A percentile compares a stretch with the other conserved stretches of the same genome.
Evolutionary conservation across 192 early-diverging fungal genomes (phyloP).

Genomic region (Entomortierella parvispora): DNA sequence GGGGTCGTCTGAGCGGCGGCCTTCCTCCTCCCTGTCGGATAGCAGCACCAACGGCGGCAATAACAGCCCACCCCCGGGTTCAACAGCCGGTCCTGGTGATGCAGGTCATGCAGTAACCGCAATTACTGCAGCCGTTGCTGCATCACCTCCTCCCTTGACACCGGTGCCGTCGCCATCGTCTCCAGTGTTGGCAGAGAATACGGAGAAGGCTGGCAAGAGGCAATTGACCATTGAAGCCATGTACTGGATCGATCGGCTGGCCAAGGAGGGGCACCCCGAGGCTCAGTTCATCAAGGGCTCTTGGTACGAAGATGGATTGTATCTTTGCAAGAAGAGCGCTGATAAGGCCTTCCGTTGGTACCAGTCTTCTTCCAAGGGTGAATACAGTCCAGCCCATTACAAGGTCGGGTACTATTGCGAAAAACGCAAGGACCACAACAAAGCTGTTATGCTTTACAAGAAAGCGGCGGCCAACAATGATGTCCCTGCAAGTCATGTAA

Average conservation of each 20-base stretch:
- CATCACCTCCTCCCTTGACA: not conserved
- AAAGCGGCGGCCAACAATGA: constrained; percentile 76
- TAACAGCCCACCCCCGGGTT: not conserved
- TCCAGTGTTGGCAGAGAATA: constrained; percentile 10
- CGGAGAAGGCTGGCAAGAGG: constrained; percentile 24
- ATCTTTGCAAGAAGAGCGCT: constrained; percentile 62
- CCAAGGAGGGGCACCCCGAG: constrained; percentile 74
- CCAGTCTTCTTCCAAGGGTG: constrained; percentile 70
- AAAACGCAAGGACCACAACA: constrained; percentile 65
- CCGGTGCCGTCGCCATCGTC: no score
- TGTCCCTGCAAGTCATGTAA: constrained; percentile 71
- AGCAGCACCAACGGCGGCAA: not conserved
- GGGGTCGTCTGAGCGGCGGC: not conserved
- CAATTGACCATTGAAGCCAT: constrained; percentile 68
- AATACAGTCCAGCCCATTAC: constrained; percentile 72
- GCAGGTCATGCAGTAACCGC: not conserved
- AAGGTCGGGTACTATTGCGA: constrained; percentile 72
- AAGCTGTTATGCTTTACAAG: constrained; percentile 75
- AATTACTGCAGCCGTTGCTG: not conserved
- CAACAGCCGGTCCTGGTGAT: not conserved
- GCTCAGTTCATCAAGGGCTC: constrained; percentile 79
- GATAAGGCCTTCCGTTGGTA: constrained; percentile 76
- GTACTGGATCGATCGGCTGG: constrained; percentile 79
- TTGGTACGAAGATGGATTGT: constrained; percentile 76
- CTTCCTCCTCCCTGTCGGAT: not conserved